Base-by-base conservation (phyloP, 352 stramenopile genomes). In the Phytophthora cryptogea region DNA sequence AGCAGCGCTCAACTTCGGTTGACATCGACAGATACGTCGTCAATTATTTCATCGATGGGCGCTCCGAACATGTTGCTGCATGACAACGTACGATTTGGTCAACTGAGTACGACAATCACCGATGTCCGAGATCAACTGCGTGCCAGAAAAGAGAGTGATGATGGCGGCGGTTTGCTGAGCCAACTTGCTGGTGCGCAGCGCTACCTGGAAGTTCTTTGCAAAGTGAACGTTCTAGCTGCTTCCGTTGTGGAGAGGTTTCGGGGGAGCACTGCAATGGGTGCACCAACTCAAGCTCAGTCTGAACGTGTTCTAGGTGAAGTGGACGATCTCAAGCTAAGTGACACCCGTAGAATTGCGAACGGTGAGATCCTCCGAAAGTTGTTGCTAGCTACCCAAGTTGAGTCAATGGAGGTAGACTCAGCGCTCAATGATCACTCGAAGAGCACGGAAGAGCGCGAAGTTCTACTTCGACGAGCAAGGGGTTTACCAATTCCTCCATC, bases 391-490 rank as follows among this genome's bases (percentile, higher is more conserved):
- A 81, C 76, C 0, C 39, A 78, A 55, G 14, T 43, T 2, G 71
- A 63, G 7, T 54, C 70, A 1, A 27, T 36, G 1, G 74, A 80
- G 10, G 46, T 85, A 2, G 26, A 67, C 0, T 16, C 48, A 33
- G 75, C 73, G 9, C 43, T 87, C 11, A 14, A 32, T 23, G 76
- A 81, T 23, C 52, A 40, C 17, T 81, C 63, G 1, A 82, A 80
- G 42, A 86, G 75, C 39, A 69, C 63, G 0, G 78, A 86, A 33
- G 78, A 88, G 31, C 55, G 86, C 2, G 65, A 83, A 7, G 72
- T 66, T 3, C 28, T 88, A 14, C 60, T 80, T 30, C 60, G 67
- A 27, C 72, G 74, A 0, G 64, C 80, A 14, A 48, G 50, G 16
- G 45, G 48, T 0, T 20, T 90, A 4, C 59, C 78, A 3, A 74